Base-by-base conservation (phyloP, 129 eudicot genomes). In the Flaveria ramosissima region DNA sequence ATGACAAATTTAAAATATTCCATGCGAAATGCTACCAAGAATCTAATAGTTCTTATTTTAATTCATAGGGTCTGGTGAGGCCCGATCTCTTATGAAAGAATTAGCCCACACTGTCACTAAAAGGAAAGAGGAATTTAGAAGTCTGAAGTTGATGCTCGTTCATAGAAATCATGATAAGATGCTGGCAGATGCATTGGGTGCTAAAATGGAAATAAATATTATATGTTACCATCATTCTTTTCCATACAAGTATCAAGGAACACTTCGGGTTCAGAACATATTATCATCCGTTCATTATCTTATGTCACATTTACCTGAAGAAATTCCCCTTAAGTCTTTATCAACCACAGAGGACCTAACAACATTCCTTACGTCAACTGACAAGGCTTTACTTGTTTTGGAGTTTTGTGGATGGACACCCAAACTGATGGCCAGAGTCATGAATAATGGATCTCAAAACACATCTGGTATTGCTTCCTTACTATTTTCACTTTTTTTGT, bases 341-440 rank as follows among this genome's bases (percentile, higher is more conserved):
- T 24, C 73, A 39, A 80, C 89, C 0, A 56, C 86, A 0, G 89
- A 89, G 69, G 95, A 86, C 77, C 71, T 93, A 63, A 84, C 84
- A 70, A 73, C 80, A 55, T 93, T 93, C 78, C 78, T 87, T 66
- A 73, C 72, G 73, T 90, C 98, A 85, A 85, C 92, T 59, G 97
- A 93, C 86, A 90, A 84, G 86, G 86, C 96, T 78, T 81, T 93
- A 30, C 80, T 93, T 78, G 87, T 93, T 82, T 48, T 85, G 62
- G 98, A 93, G 73, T 86, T 87, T 61, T 93, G 98, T 82, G 98
- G 97, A 62, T 93, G 98, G 98, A 90, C 96, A 67, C 77, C 84
- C 63, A 85, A 75, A 68, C 78, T 90, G 84, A 82, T 87, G 80
- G 75, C 88, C 71, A 83, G 76, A 71, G 75, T 75, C 66, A 79